Percentiles rank a stretch among this genome's conserved stretches.
These are phyloP conservation scores for Kickxella alabastrina DNA, from an alignment of 192 early-diverging fungal species.

Conservation along the genomic window DNA sequence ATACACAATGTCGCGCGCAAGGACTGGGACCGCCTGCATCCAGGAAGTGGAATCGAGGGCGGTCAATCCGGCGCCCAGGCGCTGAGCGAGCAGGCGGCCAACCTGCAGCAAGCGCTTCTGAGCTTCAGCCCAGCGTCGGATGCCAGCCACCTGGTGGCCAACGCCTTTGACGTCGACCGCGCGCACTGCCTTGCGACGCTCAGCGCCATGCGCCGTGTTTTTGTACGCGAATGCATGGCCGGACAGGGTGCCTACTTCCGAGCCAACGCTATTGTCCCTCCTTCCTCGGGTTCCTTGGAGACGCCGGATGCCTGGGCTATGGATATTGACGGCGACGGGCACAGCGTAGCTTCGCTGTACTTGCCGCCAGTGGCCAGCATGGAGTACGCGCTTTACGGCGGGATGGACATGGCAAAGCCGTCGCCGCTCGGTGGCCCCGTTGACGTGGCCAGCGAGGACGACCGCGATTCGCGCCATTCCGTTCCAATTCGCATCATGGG, in stretches of 20 bases:
- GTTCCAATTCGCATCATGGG: conserved; percentile 72
- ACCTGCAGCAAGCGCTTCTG: conserved; percentile 18
- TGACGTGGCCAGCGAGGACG: conserved; percentile 49
- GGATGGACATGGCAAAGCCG: conserved; percentile 5
- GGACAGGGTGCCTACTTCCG: conserved; percentile 26
- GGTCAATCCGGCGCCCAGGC: not conserved
- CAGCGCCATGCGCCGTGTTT: conserved; percentile 52
- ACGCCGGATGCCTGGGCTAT: not conserved
- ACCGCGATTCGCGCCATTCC: conserved; percentile 59
- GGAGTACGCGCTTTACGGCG: conserved; percentile 43
- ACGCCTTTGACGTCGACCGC: conserved; percentile 66
- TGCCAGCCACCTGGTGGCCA: conserved; percentile 43
- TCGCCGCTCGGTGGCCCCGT: conserved; percentile 37
- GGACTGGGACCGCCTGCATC: conserved; percentile 50
- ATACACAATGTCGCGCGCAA: conserved; percentile 26
- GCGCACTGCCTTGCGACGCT: conserved; percentile 54
- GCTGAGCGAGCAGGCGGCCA: conserved; percentile 19
- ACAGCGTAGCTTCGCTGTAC: conserved; percentile 6
- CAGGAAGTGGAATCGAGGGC: conserved; percentile 2
- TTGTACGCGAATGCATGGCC: conserved; percentile 54
- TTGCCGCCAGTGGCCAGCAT: conserved; percentile 40
- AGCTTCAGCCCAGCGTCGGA: conserved; percentile 32
- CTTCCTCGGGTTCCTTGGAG: not conserved
- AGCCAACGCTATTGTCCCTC: conserved; percentile 42
- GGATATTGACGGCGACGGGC: conserved; percentile 13